Evolutionary conservation across 2,329 filamentous ascomycete species (phyloP), one percentile per base, ranked within the genome.

Genomic region (Akanthomyces dipterigenus): DNA sequence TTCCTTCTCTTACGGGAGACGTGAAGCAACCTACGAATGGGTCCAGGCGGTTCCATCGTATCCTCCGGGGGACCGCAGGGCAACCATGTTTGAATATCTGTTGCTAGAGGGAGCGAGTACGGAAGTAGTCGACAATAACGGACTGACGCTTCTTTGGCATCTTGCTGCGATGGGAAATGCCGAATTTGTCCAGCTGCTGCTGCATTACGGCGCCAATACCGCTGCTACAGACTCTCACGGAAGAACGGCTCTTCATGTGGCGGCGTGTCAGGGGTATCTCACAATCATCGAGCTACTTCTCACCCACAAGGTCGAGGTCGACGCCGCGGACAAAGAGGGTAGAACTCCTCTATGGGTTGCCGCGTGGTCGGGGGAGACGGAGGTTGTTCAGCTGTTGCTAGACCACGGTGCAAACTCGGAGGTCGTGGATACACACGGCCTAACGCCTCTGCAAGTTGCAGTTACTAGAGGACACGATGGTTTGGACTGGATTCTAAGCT

Each of bases 371-470:
- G 46, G 46, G 26, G 5, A 31, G 18, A 31, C 16, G 16, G 46
- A 4, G 24, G 38, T 55, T 31, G 58, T 43, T 4, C 5, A 40
- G 38, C 20, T 48, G 24, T 26, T 61, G 14, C 36, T 61, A 20
- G 36, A 48, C n/a, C 28, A 24, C 16, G 58, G 58, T 22, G 58
- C 58, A 5, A 40, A 61, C 7, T 26, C 51, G 18, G 31, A 26
- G 55, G 58, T n/a, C n/a, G 14, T 14, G 18, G 48, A 60, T 53
- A 8, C 8, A 18, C 22, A n/a, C 5, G 36, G 48, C 11, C 20
- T 7, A 71, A 67, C 40, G 72, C 68, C 57, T 6, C 34, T 60
- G 22, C 18, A 42, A 4, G 26, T 36, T 6, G 57, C 57, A 16
- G 43, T 24, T 7, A 26, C 16, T 9, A 50, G 14, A 28, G 5